Evolutionary conservation across 106 monocot species (phyloP).

Genomic region (Posidonia australis): DNA sequence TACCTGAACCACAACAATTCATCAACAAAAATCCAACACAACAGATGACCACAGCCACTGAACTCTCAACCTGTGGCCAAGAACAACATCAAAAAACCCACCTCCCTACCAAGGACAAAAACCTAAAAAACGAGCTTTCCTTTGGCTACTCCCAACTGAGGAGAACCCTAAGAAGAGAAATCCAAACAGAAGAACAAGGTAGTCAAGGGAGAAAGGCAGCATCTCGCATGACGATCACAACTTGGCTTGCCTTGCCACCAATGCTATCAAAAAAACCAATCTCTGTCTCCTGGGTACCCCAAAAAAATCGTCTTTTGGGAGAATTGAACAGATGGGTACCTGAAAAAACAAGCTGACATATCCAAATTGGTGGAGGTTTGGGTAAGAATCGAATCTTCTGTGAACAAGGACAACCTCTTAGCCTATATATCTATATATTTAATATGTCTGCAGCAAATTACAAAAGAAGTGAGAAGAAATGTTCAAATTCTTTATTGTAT

Average conservation of each 20-base stretch:
- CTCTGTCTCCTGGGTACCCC: too few relatives aligned
- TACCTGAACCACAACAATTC: too few relatives aligned
- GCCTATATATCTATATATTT: too few relatives aligned
- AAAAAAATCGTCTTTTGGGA: neutral
- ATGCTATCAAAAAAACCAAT: too few relatives aligned
- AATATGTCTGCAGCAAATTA: too few relatives aligned
- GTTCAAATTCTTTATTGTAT: too few relatives aligned
- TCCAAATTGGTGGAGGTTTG: neutral
- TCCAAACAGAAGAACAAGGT: neutral
- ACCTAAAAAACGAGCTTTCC: neutral
- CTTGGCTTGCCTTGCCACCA: constrained; percentile 3
- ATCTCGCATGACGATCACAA: neutral
- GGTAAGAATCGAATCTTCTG: constrained; percentile 1
- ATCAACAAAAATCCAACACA: neutral
- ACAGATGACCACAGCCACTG: neutral
- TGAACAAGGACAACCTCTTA: too few relatives aligned
- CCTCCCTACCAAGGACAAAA: neutral
- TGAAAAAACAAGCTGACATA: neutral
- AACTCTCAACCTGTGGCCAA: neutral
- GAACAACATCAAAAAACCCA: neutral
- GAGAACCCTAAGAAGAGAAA: neutral
- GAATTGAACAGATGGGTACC: constrained; percentile 1
- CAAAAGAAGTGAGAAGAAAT: too few relatives aligned
- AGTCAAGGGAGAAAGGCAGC: neutral
- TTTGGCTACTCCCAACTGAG: neutral